These are phyloP conservation scores for Postia placenta DNA, from an alignment of 768 basidiomycete genomes.

Conservation along the genomic window DNA sequence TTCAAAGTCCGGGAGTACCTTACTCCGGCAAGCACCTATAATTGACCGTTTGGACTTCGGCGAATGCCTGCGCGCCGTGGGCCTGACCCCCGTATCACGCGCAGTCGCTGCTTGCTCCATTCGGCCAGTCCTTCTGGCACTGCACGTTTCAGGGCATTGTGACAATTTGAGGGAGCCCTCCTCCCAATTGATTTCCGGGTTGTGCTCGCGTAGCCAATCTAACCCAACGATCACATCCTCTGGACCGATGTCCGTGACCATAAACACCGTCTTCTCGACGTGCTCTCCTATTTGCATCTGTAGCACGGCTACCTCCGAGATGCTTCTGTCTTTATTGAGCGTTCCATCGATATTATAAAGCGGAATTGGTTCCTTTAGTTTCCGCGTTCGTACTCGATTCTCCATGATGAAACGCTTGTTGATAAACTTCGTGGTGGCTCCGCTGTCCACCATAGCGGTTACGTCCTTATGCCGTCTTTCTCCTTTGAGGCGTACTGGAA, in stretches of 20 bases:
- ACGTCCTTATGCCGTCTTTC: too few relatives aligned
- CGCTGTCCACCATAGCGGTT: too few relatives aligned
- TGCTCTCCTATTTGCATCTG: background rate
- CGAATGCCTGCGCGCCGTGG: background rate
- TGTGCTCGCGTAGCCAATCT: conserved; percentile 30
- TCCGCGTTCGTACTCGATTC: background rate
- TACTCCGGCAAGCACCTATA: too few relatives aligned
- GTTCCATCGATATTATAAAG: conserved; percentile 1
- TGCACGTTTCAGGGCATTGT: conserved; percentile 10
- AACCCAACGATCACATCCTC: conserved; percentile 26
- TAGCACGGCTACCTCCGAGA: background rate
- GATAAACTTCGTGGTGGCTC: too few relatives aligned
- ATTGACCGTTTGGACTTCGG: background rate
- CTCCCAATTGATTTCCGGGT: conserved; percentile 29
- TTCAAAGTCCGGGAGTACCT: background rate
- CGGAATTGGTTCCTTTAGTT: background rate
- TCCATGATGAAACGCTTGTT: too few relatives aligned
- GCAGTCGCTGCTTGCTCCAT: too few relatives aligned
- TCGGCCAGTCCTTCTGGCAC: background rate
- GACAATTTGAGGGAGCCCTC: conserved; percentile 20
- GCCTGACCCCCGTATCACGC: too few relatives aligned
- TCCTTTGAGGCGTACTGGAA: too few relatives aligned
- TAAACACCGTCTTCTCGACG: background rate
- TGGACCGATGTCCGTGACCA: background rate
- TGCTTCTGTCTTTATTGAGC: conserved; percentile 1